These are phyloP conservation scores for Allium fistulosum DNA, from an alignment of 106 monocot genomes.

Conservation along the genomic window DNA sequence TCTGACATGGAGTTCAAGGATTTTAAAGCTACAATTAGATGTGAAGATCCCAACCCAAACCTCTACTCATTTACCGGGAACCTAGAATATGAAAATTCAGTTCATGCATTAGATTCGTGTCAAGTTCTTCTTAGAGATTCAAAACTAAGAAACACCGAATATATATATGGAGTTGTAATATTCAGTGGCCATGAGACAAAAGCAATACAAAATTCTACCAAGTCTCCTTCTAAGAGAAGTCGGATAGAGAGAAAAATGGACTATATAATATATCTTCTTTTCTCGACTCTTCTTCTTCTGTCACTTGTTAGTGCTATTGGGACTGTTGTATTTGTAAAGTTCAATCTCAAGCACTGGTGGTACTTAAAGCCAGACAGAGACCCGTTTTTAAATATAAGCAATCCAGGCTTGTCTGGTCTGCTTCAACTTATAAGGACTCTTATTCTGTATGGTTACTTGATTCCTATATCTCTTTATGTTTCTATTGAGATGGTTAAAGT, in stretches of 20 bases:
- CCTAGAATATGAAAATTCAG: conserved; percentile 7
- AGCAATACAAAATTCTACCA: conserved; percentile 14
- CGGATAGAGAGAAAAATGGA: conserved; percentile 19
- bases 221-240: conserved; percentile 23
- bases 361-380: conserved; percentile 53
- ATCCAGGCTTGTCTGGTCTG: conserved; percentile 34
- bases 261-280: conserved; percentile 15
- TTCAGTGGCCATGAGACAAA: conserved; percentile 20
- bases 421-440: conserved; percentile 68
- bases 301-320: conserved; percentile 11
- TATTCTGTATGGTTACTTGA: conserved; percentile 78
- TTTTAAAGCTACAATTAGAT: conserved; percentile 13
- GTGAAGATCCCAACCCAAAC: conserved; percentile 19
- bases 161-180: conserved; percentile 14
- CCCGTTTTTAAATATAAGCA: conserved; percentile 37
- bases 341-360: conserved; percentile 23
- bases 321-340: not conserved
- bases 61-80: conserved; percentile 19
- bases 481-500: conserved; percentile 86
- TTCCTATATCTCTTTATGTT: conserved; percentile 85
- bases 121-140: conserved; percentile 23
- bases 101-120: conserved; percentile 3
- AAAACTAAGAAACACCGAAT: conserved; percentile 20
- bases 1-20: not conserved
- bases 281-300: conserved; percentile 8